Base-by-base conservation (phyloP, 2,329 filamentous ascomycete species). In the Neonectria sp. region DNA sequence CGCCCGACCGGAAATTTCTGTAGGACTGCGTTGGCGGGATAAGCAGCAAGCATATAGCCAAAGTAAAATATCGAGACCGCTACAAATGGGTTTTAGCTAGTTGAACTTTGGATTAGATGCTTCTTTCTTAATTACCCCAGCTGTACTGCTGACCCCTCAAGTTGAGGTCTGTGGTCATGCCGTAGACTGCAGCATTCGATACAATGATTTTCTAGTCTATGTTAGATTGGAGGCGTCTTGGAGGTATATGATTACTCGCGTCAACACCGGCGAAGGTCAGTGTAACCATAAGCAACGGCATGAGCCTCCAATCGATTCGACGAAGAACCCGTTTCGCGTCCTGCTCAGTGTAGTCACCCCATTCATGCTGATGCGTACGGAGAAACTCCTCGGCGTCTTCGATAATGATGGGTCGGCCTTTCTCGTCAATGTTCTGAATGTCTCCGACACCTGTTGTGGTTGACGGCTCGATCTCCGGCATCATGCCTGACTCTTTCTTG, bases 1-100 rank as follows among this genome's bases (percentile, higher is more conserved):
- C 21, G 21, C 21, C 21, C 21, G 21, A 21, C 21, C 21, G 21
- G 21, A 21, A 21, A 31, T 21, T 65, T 64, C 52, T 68, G 65
- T 4, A 68, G 53, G 11, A 49, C 24, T 12, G 45, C 43, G 21
- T 56, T 60, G 48, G 55, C 62, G 13, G 65, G 61, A 37, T 56
- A 60, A 6, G 56, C 60, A 9, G 46, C 53, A 15, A 65, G 33
- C 29, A 71, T 52, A 21, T 60, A 67, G 7, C 67, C 68, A 12
- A 71, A 63, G 49, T 64, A 68, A 9, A 69, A 63, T 31, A 71
- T 69, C 33, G 68, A 63, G 6, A 52, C 60, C 17, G 57, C 65
- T 67, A n/a, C 15, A 4, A 2, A 31, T 21, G 21, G 21, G 21
- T 21, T 21, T 21, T 21, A 21, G 21, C 21, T n/a, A 8, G 35